Evolutionary conservation across 2,329 filamentous ascomycete species (phyloP).

Genomic region (Calonectria multiphialidica): DNA sequence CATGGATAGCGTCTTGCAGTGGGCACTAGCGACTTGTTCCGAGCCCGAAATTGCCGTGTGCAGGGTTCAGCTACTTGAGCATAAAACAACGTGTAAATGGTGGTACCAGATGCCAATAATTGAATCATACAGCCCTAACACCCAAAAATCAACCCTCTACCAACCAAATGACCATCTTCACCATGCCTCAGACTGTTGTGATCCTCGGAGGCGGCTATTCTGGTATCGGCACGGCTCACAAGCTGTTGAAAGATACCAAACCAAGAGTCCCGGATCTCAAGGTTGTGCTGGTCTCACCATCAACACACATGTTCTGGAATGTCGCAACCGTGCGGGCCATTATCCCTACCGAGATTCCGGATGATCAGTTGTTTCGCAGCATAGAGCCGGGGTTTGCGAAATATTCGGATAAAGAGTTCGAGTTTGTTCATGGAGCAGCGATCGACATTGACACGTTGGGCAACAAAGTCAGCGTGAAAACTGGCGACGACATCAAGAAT

Average conservation of each 20-base stretch:
- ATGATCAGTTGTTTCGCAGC: slow-evolving; percentile 1
- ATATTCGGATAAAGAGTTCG: background rate
- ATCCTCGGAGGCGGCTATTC: slow-evolving; percentile 16
- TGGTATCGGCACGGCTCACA: slow-evolving; percentile 6
- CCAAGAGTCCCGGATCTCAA: background rate
- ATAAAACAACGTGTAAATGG: background rate
- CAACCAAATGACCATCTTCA: background rate
- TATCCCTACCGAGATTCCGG: background rate
- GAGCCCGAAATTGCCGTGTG: background rate
- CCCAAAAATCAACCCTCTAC: background rate
- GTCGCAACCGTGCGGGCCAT: background rate
- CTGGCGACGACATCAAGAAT: background rate
- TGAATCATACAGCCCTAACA: background rate
- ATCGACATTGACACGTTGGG: background rate
- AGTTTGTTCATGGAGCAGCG: slow-evolving; percentile 7
- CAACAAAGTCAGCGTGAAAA: background rate
- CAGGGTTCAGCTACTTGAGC: background rate
- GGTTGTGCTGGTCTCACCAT: slow-evolving; percentile 2
- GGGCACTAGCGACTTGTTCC: background rate
- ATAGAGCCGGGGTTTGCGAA: slow-evolving; percentile 10
- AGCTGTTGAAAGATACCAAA: slow-evolving; percentile 9
- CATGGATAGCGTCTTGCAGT: background rate
- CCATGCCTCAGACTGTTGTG: slow-evolving; percentile 4
- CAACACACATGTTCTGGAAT: slow-evolving; percentile 13
- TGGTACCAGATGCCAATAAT: background rate